phyloP scores from a whole-genome alignment of 2,329 filamentous ascomycete species.

The Amphichorda felina region DNA sequence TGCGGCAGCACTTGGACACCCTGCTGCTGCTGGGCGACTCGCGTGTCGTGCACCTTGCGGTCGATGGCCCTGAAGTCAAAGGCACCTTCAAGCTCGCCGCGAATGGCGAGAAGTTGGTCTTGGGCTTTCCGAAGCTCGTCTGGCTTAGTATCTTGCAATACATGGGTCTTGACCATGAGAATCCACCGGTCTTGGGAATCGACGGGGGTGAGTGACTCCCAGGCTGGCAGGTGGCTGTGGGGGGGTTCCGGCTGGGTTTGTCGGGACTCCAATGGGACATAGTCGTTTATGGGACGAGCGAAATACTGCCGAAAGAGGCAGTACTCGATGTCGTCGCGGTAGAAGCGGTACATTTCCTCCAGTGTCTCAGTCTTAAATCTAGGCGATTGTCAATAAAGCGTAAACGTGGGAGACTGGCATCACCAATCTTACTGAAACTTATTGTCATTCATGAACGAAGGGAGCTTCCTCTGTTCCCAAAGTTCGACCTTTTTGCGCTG shows the following conservation, averaged over 20 bases:
- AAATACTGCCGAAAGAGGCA: conserved; percentile 35
- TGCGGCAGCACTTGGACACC: conserved; percentile 25
- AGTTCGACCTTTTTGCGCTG: conserved; percentile 46
- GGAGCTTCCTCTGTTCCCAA: conserved; percentile 36
- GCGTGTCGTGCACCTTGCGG: conserved; percentile 40
- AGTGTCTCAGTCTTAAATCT: conserved; percentile 42
- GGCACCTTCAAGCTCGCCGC: conserved; percentile 34
- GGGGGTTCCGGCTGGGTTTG: conserved; percentile 1
- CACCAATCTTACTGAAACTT: conserved; percentile 32
- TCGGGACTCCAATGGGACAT: conserved; percentile 17
- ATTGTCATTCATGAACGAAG: conserved; percentile 37
- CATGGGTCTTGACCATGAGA: conserved; percentile 39
- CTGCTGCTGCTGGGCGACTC: conserved; percentile 25
- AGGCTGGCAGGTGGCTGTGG: conserved; percentile 26
- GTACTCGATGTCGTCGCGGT: conserved; percentile 42
- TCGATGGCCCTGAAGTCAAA: conserved; percentile 41
- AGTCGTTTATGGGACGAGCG: conserved; percentile 17
- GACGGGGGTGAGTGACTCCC: conserved; percentile 31
- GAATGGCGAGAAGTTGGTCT: conserved; percentile 34
- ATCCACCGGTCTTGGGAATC: conserved; percentile 41
- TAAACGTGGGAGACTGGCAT: no score
- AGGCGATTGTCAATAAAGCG: neutral
- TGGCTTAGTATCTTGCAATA: conserved; percentile 43
- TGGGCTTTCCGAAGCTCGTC: conserved; percentile 44
- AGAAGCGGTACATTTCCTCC: conserved; percentile 41